These are phyloP conservation scores for Botrytis hyacinthi DNA, from an alignment of 2,329 filamentous ascomycete species.

Conservation along the genomic window DNA sequence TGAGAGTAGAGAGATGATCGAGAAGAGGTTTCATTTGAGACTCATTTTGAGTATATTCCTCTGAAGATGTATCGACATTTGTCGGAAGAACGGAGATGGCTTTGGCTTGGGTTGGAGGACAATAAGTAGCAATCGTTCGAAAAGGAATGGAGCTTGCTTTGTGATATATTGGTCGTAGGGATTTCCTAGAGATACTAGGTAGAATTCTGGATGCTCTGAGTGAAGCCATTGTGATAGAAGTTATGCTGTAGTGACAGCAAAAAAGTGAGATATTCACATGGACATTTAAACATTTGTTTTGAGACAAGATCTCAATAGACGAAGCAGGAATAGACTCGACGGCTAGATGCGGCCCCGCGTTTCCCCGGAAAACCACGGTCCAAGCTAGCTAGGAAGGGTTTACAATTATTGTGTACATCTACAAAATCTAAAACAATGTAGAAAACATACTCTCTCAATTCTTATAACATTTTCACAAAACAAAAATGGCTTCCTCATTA, in stretches of 20 bases:
- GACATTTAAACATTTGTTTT: background rate
- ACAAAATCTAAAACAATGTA: slow-evolving; percentile 4
- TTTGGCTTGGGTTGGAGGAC: slow-evolving; percentile 74
- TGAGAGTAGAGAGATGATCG: slow-evolving; percentile 65
- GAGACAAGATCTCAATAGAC: background rate
- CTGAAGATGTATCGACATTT: slow-evolving; percentile 71
- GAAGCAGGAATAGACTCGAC: background rate
- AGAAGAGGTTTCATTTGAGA: slow-evolving; percentile 73
- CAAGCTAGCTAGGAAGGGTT: background rate
- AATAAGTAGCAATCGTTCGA: slow-evolving; percentile 66
- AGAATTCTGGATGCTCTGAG: slow-evolving; percentile 48
- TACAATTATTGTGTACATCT: background rate
- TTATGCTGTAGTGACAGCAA: slow-evolving; percentile 27
- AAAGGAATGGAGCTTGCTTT: slow-evolving; percentile 29
- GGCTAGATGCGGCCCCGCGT: background rate
- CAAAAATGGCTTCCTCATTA: slow-evolving; percentile 32
- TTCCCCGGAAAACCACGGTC: background rate
- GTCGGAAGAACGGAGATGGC: slow-evolving; percentile 79
- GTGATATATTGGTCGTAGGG: slow-evolving; percentile 38
- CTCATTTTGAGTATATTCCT: slow-evolving; percentile 79
- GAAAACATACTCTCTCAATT: background rate
- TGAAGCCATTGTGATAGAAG: slow-evolving; percentile 45
- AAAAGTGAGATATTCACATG: slow-evolving; percentile 27
- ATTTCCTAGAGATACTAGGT: slow-evolving; percentile 46
- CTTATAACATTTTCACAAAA: background rate